These are phyloP conservation scores for Boletus smithii DNA, from an alignment of 1,284 basidiomycete genomes.

Conservation along the genomic window DNA sequence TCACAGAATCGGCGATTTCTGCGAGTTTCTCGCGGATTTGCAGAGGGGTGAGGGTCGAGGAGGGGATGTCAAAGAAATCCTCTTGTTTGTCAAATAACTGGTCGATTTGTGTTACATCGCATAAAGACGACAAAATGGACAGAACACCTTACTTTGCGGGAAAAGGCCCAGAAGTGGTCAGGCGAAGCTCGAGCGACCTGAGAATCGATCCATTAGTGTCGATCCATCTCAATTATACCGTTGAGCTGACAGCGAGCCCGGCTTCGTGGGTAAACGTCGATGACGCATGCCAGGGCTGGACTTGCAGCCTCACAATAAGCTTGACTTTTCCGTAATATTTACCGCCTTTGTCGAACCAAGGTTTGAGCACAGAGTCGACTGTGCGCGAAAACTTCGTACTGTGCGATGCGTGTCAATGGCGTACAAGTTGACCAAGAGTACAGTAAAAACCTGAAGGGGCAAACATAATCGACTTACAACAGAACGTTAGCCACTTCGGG, in stretches of 20 bases:
- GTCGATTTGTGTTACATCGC: constrained; percentile 6
- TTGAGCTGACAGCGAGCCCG: constrained; percentile 62
- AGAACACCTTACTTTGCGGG: constrained; percentile 51
- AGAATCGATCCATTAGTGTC: neutral
- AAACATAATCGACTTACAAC: constrained; percentile 76
- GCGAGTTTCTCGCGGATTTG: constrained; percentile 78
- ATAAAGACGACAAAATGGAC: neutral
- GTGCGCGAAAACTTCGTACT: constrained; percentile 61
- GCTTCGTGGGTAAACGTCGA: constrained; percentile 82
- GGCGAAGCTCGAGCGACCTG: constrained; percentile 68
- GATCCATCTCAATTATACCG: neutral
- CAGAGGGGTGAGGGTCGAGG: constrained; percentile 64
- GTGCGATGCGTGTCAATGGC: constrained; percentile 3
- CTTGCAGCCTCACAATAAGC: constrained; percentile 76
- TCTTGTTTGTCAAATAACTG: constrained; percentile 77
- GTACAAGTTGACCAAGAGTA: neutral
- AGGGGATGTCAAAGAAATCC: constrained; percentile 76
- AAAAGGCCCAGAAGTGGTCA: constrained; percentile 76
- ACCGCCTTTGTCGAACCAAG: constrained; percentile 57
- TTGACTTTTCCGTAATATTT: constrained; percentile 78
- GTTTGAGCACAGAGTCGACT: constrained; percentile 61
- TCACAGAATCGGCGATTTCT: constrained; percentile 49
- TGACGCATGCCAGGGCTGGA: constrained; percentile 80
- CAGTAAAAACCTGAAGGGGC: constrained; percentile 67
- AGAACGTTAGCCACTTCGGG: neutral